These are phyloP conservation scores for Globisporangium okanoganense DNA, from an alignment of 352 stramenopile genomes.

Conservation along the genomic window DNA sequence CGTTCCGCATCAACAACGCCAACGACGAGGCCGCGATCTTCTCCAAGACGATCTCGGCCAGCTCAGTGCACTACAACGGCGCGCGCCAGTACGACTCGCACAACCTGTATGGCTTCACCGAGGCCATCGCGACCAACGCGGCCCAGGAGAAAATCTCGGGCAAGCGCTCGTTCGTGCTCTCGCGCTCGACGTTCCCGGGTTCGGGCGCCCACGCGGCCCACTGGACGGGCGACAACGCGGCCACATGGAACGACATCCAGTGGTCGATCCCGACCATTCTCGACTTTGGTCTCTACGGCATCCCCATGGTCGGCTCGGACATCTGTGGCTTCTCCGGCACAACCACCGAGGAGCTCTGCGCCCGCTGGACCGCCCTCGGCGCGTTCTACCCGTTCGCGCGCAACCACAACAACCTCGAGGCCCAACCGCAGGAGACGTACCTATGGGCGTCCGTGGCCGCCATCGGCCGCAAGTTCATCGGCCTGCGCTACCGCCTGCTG, in stretches of 20 bases:
- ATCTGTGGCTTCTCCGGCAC: conserved; percentile 64
- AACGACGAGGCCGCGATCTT: conserved; percentile 31
- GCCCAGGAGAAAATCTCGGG: conserved; percentile 43
- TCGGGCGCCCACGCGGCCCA: conserved; percentile 57
- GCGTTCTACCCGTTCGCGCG: conserved; percentile 79
- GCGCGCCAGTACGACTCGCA: conserved; percentile 76
- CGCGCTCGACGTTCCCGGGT: conserved; percentile 64
- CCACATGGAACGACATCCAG: conserved; percentile 75
- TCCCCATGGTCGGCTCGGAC: conserved; percentile 81
- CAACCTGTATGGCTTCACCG: conserved; percentile 77
- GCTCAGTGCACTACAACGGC: conserved; percentile 42
- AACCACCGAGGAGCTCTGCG: conserved; percentile 69
- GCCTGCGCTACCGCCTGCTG: conserved; percentile 68
- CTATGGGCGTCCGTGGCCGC: conserved; percentile 45
- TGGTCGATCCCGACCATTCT: conserved; percentile 66
- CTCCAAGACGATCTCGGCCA: conserved; percentile 67
- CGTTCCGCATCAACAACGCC: conserved; percentile 59
- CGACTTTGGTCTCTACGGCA: conserved; percentile 71
- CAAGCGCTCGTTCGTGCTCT: conserved; percentile 73
- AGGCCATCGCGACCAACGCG: conserved; percentile 59
- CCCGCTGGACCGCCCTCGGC: conserved; percentile 70
- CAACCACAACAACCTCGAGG: conserved; percentile 74
- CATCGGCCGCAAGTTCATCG: conserved; percentile 60
- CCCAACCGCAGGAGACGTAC: conserved; percentile 60
- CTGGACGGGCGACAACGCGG: conserved; percentile 78